Evolutionary conservation across 768 basidiomycete species (phyloP).

Genomic region (Termitomyces titanicus): DNA sequence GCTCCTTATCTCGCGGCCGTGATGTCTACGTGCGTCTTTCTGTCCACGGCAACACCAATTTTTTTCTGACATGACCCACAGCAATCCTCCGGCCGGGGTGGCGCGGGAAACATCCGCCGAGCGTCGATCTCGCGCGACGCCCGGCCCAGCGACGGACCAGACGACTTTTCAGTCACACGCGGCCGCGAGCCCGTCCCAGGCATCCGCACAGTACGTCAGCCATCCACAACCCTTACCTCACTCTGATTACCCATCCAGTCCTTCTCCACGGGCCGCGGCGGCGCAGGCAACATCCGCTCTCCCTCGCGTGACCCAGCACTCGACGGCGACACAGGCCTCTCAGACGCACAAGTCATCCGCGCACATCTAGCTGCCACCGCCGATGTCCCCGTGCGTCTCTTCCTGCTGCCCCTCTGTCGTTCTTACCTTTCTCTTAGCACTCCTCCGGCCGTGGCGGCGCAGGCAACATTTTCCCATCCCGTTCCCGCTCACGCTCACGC

Average conservation of each 20-base stretch:
- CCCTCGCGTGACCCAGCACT: slow-evolving; percentile 51
- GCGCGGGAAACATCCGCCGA: slow-evolving; percentile 66
- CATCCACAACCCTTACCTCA: neutral
- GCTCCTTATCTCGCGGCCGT: slow-evolving; percentile 57
- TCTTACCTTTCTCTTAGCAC: slow-evolving; percentile 25
- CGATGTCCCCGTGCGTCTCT: slow-evolving; percentile 29
- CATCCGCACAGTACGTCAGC: slow-evolving; percentile 32
- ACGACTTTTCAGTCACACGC: slow-evolving; percentile 53
- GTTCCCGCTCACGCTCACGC: slow-evolving; percentile 43
- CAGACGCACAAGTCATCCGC: slow-evolving; percentile 31
- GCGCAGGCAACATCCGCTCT: slow-evolving; percentile 87
- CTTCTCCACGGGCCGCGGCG: slow-evolving; percentile 74
- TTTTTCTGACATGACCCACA: slow-evolving; percentile 17
- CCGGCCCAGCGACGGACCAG: slow-evolving; percentile 38
- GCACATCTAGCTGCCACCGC: slow-evolving; percentile 28
- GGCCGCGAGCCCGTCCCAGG: slow-evolving; percentile 53
- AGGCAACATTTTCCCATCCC: slow-evolving; percentile 53
- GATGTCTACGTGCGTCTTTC: slow-evolving; percentile 48
- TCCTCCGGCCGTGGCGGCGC: slow-evolving; percentile 64
- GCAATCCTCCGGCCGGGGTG: slow-evolving; percentile 66
- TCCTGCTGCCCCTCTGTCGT: neutral
- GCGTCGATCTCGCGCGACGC: slow-evolving; percentile 44
- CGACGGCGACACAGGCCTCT: slow-evolving; percentile 27
- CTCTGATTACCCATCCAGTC: slow-evolving; percentile 21
- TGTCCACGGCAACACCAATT: neutral